Base-by-base conservation (phyloP, 768 basidiomycete genomes). In the Mycena leptocephala region DNA sequence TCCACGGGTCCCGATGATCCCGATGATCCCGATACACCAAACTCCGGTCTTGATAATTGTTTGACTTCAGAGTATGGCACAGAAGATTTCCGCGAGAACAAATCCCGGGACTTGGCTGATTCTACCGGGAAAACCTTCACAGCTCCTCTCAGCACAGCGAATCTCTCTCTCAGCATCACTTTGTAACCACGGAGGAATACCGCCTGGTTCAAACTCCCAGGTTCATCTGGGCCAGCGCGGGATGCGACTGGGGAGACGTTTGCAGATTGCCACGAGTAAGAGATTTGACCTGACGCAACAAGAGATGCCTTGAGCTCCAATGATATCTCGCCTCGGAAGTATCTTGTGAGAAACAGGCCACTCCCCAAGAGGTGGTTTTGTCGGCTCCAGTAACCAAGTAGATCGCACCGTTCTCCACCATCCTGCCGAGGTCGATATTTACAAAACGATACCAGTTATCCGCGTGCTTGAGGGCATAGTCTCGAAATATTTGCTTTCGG, bases 131-230 rank as follows among this genome's bases (percentile, higher is more conserved):
- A 65, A 32, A 65, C 64, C 20, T 65, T 65, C 18, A 65, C 46
- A 1, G 64, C 30, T 13, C 64, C 64, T 30, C 64, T 30, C 20
- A 65, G 46, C 9, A 30, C 32, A 1, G 64, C 32, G 64, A 65
- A 65, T 26, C 64, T 30, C 64, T 65, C 64, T 32, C 64, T 24
- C 26, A 65, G 30, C 64, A 65, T 65, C 46, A 65, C 64, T 41
- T 51, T 65, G 46, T 65, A 65, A 13, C 64, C 64, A 26, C 64
- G 64, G 46, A 65, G 64, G 46, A 65, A 65, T 24, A 65, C 64
- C 3, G 64, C 48, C n/a, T 65, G 64, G 46, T 65, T 65, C 32
- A 41, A 58, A 58, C 9, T 32, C 28, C 56, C 56, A 33, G 56
- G 56, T 13, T 58, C 26, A 24, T 63, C 37, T 39, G 62, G 62